Evolutionary conservation across 2,329 filamentous ascomycete species (phyloP).

Genomic region (Stagonosporopsis rhizophila): DNA sequence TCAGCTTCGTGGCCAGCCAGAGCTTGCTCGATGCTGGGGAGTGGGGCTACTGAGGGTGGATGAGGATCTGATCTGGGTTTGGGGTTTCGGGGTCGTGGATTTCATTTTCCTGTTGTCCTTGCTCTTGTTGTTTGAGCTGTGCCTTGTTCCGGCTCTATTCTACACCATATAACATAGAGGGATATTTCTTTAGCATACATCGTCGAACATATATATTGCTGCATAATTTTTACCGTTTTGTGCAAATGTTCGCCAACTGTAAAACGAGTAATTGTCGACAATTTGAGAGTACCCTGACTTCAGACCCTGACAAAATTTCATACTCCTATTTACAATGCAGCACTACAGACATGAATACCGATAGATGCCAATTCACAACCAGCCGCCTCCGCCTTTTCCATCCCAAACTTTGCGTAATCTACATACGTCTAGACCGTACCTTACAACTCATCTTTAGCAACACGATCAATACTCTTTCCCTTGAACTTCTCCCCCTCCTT

Average conservation of each 20-base stretch:
- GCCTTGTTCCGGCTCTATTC: background rate
- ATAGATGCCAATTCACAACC: background rate
- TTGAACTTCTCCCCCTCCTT: constrained; percentile 32
- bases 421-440: background rate
- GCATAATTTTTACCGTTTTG: background rate
- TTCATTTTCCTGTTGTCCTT: background rate
- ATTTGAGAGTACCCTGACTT: background rate
- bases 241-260: background rate
- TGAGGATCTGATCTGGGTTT: background rate
- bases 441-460: constrained; percentile 27
- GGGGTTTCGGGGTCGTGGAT: background rate
- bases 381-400: too few relatives aligned
- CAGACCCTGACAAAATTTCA: background rate
- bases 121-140: background rate
- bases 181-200: background rate
- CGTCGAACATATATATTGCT: background rate
- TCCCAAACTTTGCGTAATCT: too few relatives aligned
- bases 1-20: constrained; percentile 61
- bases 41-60: constrained; percentile 36
- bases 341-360: background rate
- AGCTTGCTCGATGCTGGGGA: constrained; percentile 55
- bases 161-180: background rate
- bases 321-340: background rate
- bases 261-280: background rate
- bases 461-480: constrained; percentile 32